Percentiles rank a stretch among this genome's conserved stretches.
phyloP scores from a whole-genome alignment of 2,329 filamentous ascomycete species.

The Fusarium miscanthi region DNA sequence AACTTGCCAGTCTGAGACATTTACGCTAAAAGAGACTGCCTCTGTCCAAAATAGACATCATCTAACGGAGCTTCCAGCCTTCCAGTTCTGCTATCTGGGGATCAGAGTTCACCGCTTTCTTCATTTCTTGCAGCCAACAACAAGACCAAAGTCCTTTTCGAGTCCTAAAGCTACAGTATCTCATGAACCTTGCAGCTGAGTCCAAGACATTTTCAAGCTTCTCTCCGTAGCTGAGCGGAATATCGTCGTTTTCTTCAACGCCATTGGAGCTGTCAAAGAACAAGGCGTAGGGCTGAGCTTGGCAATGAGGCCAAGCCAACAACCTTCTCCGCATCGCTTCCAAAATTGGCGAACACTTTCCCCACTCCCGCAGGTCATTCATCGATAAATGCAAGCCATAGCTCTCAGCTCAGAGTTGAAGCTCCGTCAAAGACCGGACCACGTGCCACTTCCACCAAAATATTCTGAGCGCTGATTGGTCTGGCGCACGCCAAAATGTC shows the following conservation, averaged over 20 bases:
- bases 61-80: fast-evolving
- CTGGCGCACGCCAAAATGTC: background rate
- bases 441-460: background rate
- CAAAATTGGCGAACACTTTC: background rate
- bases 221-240: background rate
- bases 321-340: background rate
- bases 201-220: background rate
- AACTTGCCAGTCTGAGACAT: background rate
- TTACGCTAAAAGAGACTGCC: background rate
- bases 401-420: background rate
- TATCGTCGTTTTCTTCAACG: fast-evolving
- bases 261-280: background rate
- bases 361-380: background rate
- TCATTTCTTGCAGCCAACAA: background rate
- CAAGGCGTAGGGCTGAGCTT: background rate
- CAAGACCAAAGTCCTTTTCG: background rate
- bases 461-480: background rate
- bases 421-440: background rate
- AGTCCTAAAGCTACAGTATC: background rate
- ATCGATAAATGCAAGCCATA: background rate
- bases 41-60: background rate
- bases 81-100: fast-evolving
- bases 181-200: too few species aligned
- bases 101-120: background rate
- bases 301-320: background rate